Percentiles rank a stretch among this genome's conserved stretches.
Conservation (phyloP, 1,284 basidiomycete genomes). For the Cryptococcus sp. region DNA sequence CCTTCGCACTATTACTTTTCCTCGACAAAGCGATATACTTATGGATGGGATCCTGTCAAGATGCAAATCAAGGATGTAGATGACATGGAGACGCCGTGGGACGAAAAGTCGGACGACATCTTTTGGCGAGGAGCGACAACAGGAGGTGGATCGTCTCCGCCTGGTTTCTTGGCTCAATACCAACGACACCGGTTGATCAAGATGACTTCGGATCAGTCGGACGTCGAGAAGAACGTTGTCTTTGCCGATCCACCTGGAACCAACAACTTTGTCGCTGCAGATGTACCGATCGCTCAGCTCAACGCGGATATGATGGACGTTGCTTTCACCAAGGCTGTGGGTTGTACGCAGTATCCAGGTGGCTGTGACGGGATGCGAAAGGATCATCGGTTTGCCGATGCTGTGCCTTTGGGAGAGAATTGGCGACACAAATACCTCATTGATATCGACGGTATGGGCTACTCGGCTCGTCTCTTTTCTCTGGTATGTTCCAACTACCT, state of each 20-base stretch:
- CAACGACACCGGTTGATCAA: constrained; percentile 84
- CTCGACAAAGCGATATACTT: constrained; percentile 73
- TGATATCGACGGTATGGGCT: constrained; percentile 92
- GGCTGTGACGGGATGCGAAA: constrained; percentile 65
- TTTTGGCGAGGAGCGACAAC: constrained; percentile 77
- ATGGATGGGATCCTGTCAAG: constrained; percentile 77
- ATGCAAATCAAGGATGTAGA: constrained; percentile 65
- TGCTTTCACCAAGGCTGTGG: constrained; percentile 75
- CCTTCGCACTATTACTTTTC: constrained; percentile 92
- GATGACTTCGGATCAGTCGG: constrained; percentile 62
- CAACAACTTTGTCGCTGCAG: constrained; percentile 55
- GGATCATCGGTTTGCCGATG: constrained; percentile 67
- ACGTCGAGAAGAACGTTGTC: constrained; percentile 62
- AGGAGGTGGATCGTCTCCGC: constrained; percentile 80
- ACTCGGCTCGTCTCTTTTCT: constrained; percentile 81
- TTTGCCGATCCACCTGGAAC: constrained; percentile 66
- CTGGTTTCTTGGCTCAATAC: constrained; percentile 74
- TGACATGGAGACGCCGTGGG: constrained; percentile 70
- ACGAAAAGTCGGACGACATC: constrained; percentile 49
- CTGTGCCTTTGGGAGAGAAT: constrained; percentile 73
- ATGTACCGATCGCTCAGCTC: constrained; percentile 58
- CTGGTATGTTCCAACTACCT: constrained; percentile 54
- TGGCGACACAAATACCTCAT: constrained; percentile 90
- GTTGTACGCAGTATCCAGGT: constrained; percentile 65
- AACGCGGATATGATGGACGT: constrained; percentile 82